phyloP scores from a whole-genome alignment of 352 stramenopile genomes.

The Aphanomyces stellatus region DNA sequence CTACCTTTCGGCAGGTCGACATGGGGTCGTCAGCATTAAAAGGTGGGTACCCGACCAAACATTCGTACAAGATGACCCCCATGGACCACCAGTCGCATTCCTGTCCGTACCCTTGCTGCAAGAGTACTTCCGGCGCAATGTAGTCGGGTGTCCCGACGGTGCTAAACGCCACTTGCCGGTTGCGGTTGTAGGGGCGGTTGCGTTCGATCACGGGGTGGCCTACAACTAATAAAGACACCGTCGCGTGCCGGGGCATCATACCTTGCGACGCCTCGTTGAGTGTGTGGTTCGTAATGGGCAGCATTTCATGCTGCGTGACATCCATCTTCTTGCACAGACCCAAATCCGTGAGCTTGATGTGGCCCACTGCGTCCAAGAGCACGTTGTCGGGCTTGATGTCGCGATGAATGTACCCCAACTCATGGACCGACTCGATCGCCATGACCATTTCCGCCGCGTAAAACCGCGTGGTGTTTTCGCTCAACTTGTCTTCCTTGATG shows the following conservation, averaged over 20 bases:
- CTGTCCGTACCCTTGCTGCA: slow-evolving; percentile 79
- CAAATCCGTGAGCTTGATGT: slow-evolving; percentile 99
- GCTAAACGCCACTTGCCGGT: slow-evolving; percentile 92
- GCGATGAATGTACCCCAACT: slow-evolving; percentile 97
- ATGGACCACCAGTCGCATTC: slow-evolving; percentile 99
- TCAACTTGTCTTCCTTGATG: slow-evolving; percentile 97
- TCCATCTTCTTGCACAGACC: slow-evolving; percentile 97
- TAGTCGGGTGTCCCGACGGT: slow-evolving; percentile 99
- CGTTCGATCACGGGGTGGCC: slow-evolving; percentile 21
- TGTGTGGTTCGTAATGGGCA: slow-evolving; percentile 70
- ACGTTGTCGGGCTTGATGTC: slow-evolving; percentile 98
- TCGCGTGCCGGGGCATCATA: not conserved
- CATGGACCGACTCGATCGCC: slow-evolving; percentile 97
- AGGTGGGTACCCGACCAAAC: slow-evolving; percentile 97
- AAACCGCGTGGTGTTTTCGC: slow-evolving; percentile 82
- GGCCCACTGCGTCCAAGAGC: slow-evolving; percentile 94
- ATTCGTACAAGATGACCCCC: slow-evolving; percentile 99
- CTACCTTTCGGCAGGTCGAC: slow-evolving; percentile 96
- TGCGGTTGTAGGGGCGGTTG: slow-evolving; percentile 48
- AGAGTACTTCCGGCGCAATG: slow-evolving; percentile 97
- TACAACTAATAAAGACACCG: not conserved
- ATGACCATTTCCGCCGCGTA: slow-evolving; percentile 98
- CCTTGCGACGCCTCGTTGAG: slow-evolving; percentile 24
- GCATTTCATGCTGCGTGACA: slow-evolving; percentile 66
- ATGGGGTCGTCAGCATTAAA: slow-evolving; percentile 98